phyloP scores from a whole-genome alignment of 1,139 yeast species.

The Pichia sp. region DNA sequence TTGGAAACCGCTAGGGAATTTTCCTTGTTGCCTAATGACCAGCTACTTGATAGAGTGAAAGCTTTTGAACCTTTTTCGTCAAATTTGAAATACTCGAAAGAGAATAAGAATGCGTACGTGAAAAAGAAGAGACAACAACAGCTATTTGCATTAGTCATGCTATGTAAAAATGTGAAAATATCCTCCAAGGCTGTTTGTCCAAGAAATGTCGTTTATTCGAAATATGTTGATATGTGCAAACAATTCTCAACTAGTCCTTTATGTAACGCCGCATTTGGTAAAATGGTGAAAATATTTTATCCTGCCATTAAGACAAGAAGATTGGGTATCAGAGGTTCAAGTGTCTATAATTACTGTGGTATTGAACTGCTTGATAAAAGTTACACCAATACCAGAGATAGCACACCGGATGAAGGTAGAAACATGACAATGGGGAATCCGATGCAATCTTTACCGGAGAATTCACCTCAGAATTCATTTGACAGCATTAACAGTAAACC shows the following conservation, averaged over 20 bases:
- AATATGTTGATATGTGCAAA: constrained; percentile 69
- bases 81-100: constrained; percentile 11
- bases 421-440: background rate
- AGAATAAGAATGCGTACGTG: constrained; percentile 13
- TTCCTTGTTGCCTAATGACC: background rate
- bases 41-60: background rate
- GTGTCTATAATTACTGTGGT: constrained; percentile 90
- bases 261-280: constrained; percentile 85
- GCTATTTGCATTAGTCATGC: constrained; percentile 76
- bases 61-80: background rate
- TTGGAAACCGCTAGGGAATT: background rate
- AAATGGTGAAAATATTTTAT: constrained; percentile 62
- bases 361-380: constrained; percentile 50
- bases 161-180: constrained; percentile 59
- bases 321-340: constrained; percentile 81
- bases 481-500: background rate
- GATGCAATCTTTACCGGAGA: background rate
- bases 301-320: constrained; percentile 77
- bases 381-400: constrained; percentile 11
- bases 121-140: constrained; percentile 40
- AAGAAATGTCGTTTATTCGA: constrained; percentile 71
- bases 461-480: background rate
- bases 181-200: constrained; percentile 72
- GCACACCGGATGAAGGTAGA: background rate
- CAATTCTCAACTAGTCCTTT: constrained; percentile 59